Percentiles rank a stretch among this genome's conserved stretches.
Evolutionary conservation across 257 asterid species (phyloP).

Genomic region (Solanum appendiculatum): DNA sequence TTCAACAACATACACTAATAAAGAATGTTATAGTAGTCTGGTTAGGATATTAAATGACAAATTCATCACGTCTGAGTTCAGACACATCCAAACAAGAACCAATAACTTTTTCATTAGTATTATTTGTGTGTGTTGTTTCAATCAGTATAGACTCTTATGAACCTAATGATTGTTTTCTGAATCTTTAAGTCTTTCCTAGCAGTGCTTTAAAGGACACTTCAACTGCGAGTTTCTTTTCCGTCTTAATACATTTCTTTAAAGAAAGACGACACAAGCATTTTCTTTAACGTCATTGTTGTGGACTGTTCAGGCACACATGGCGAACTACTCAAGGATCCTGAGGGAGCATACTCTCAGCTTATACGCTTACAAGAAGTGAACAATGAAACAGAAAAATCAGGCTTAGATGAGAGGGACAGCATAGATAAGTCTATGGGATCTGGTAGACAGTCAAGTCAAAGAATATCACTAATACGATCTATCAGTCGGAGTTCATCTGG

Average conservation of each 20-base stretch:
- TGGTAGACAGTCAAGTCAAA: slow-evolving; percentile 47
- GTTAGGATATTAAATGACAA: not conserved
- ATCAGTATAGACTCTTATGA: not conserved
- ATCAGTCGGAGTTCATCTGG: slow-evolving; percentile 63
- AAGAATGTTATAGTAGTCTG: not conserved
- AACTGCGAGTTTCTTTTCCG: not conserved
- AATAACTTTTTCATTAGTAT: not conserved
- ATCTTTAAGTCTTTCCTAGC: not conserved
- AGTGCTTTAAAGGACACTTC: not conserved
- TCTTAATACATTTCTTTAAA: not conserved
- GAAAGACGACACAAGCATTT: not conserved
- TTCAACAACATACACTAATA: not conserved
- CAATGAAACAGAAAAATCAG: slow-evolving; percentile 23
- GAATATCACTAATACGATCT: slow-evolving; percentile 28
- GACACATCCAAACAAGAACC: not conserved
- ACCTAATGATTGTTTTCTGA: not conserved
- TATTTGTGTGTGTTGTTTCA: not conserved
- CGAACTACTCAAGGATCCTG: slow-evolving; percentile 29
- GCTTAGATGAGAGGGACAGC: slow-evolving; percentile 29
- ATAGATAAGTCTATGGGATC: slow-evolving; percentile 22
- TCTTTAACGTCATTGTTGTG: not conserved
- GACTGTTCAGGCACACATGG: slow-evolving; percentile 38
- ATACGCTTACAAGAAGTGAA: slow-evolving; percentile 41
- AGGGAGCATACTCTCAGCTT: slow-evolving; percentile 55
- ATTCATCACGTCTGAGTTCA: not conserved